Base-by-base conservation (phyloP, 768 basidiomycete species). In the Dentipellis fragilis region DNA sequence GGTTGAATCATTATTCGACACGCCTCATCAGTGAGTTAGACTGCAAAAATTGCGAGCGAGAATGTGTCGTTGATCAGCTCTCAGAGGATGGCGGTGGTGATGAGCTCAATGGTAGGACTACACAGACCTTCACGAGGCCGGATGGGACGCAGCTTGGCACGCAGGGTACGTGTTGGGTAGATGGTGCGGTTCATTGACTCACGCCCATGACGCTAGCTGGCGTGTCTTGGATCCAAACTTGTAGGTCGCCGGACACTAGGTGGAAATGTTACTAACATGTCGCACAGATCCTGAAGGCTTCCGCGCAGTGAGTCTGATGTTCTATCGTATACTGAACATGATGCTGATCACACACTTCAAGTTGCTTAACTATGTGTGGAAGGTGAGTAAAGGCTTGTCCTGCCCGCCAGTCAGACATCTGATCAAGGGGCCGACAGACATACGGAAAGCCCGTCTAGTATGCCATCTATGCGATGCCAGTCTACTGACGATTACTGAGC, bases 1-100 rank as follows among this genome's bases (percentile, higher is more conserved):
- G 83, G 35, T 79, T 85, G 77, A 85, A 85, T 66, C 83, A 84
- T 0, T 85, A 86, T 64, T 83, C 83, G 4, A 85, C 81, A 10
- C 80, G 83, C 60, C 73, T 85, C 49, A 76, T 75, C 66, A 73
- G 82, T 82, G 47, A 61, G 79, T 62, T 29, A 3, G 29, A 29
- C 29, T 29, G 6, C 3, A 6, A 29, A 6, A 29, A 29, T 29
- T 29, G 3, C 29, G 29, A 5, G 42, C 6, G 10, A 7, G 11
- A 39, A 16, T 39, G 35, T 14, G 17, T 17, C 37, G 14, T 19
- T 17, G 10, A 9, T 45, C n/a, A n/a, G 54, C 21, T 14, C 47
- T 58, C 49, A 83, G 80, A 75, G 61, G 77, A 77, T 36, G 82
- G 83, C 10, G 80, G 80, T 2, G 74, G 76, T 53, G 79, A 82